Evolutionary conservation across 495 filamentous ascomycete genomes (phyloP).

Genomic region (Neurospora sp.): DNA sequence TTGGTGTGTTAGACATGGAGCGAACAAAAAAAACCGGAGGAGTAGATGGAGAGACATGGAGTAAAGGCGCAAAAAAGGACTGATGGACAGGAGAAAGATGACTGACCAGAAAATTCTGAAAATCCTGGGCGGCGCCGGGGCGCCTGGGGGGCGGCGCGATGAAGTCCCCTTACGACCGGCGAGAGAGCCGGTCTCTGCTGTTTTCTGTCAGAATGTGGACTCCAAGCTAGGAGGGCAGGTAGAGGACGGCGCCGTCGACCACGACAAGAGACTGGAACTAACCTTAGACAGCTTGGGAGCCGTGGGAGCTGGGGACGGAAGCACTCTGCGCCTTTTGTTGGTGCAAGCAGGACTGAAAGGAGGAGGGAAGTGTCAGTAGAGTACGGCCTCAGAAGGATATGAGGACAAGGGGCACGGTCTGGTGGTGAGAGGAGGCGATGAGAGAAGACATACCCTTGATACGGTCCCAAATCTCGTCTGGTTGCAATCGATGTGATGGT

Average conservation of each 20-base stretch:
- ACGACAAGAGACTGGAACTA: neutral
- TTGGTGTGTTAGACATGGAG: neutral
- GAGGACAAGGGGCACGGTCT: neutral
- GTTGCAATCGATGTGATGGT: neutral
- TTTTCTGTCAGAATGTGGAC: neutral
- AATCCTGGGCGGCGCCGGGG: neutral
- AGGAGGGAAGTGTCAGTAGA: neutral
- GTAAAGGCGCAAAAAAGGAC: neutral
- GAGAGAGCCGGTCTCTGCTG: neutral
- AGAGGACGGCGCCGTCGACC: neutral
- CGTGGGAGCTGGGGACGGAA: neutral
- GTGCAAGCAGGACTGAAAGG: neutral
- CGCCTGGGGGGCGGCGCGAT: neutral
- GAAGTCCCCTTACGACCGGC: neutral
- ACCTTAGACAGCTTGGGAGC: neutral
- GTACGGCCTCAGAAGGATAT: neutral
- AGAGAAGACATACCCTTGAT: neutral
- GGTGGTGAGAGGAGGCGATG: neutral
- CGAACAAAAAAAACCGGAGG: neutral
- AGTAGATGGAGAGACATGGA: neutral
- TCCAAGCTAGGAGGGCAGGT: neutral
- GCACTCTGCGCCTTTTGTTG: neutral
- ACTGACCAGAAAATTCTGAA: neutral
- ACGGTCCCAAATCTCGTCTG: neutral
- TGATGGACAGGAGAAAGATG: neutral